phyloP scores from a whole-genome alignment of 257 asterid genomes.

The Rhazya stricta region DNA sequence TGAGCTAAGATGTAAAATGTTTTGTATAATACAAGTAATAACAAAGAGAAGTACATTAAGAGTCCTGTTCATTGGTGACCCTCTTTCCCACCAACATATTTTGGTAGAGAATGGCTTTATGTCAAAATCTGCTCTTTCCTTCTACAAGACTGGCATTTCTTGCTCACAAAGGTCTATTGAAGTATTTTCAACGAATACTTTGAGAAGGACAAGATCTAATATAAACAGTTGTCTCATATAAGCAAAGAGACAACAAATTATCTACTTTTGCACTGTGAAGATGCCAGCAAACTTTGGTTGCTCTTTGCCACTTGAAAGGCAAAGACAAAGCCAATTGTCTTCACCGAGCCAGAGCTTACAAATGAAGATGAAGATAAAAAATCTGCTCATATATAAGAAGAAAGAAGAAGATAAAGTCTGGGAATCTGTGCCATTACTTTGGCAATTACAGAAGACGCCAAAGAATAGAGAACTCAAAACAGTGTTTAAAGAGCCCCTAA shows the following conservation, averaged over 20 bases:
- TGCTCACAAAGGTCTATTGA: neutral
- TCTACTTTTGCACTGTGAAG: no score
- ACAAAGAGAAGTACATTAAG: neutral
- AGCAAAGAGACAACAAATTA: no score
- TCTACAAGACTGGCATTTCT: neutral
- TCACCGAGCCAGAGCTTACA: no score
- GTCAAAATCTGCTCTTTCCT: neutral
- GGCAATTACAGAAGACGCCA: neutral
- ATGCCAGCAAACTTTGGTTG: no score
- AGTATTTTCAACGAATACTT: no score
- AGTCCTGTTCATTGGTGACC: neutral
- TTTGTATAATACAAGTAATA: neutral
- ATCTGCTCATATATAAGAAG: no score
- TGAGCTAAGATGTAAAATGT: no score
- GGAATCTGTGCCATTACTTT: neutral
- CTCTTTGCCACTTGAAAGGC: no score
- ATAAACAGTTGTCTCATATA: no score
- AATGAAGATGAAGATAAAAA: no score
- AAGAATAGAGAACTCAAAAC: neutral
- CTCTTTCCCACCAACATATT: neutral
- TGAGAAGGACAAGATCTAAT: no score
- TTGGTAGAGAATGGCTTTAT: neutral
- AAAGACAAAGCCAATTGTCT: no score
- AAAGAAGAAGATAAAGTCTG: neutral
- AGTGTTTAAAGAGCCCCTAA: neutral